phyloP scores from a whole-genome alignment of 1,284 basidiomycete species.

The Hypsizygus ulmarius region DNA sequence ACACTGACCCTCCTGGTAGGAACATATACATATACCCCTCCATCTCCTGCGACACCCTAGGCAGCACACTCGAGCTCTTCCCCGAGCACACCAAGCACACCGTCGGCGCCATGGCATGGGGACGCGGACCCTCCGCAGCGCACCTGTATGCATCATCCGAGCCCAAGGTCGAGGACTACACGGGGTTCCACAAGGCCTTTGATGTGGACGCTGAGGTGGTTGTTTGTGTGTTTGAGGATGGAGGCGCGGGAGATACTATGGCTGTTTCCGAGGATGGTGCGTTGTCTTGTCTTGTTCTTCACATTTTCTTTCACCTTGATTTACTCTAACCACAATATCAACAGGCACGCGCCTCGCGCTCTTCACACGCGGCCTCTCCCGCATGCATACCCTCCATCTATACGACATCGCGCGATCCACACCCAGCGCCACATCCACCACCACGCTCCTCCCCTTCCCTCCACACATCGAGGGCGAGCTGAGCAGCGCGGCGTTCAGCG shows the following conservation, averaged over 20 bases:
- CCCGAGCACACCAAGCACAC: slow-evolving; percentile 25
- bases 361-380: slow-evolving; percentile 38
- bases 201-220: slow-evolving; percentile 33
- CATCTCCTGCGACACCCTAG: slow-evolving; percentile 1
- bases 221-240: slow-evolving; percentile 39
- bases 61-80: slow-evolving; percentile 3
- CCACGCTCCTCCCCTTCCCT: slow-evolving; percentile 33
- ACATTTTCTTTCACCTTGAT: background rate
- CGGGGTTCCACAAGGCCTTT: slow-evolving; percentile 51
- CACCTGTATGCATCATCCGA: slow-evolving; percentile 61
- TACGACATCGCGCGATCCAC: slow-evolving; percentile 47
- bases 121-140: slow-evolving; percentile 35
- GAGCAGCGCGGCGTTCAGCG: slow-evolving; percentile 50
- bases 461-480: slow-evolving; percentile 41
- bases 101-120: slow-evolving; percentile 57
- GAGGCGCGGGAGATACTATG: slow-evolving; percentile 54
- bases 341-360: slow-evolving; percentile 44
- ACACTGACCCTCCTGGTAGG: slow-evolving; percentile 11
- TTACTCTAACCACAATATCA: background rate
- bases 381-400: slow-evolving; percentile 42
- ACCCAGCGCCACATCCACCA: slow-evolving; percentile 26
- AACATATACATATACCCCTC: slow-evolving; percentile 21
- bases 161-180: slow-evolving; percentile 28
- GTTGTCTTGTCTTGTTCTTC: slow-evolving; percentile 4
- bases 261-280: slow-evolving; percentile 45